Base-by-base conservation (phyloP, 768 basidiomycete species). In the Kwoniella pini region DNA sequence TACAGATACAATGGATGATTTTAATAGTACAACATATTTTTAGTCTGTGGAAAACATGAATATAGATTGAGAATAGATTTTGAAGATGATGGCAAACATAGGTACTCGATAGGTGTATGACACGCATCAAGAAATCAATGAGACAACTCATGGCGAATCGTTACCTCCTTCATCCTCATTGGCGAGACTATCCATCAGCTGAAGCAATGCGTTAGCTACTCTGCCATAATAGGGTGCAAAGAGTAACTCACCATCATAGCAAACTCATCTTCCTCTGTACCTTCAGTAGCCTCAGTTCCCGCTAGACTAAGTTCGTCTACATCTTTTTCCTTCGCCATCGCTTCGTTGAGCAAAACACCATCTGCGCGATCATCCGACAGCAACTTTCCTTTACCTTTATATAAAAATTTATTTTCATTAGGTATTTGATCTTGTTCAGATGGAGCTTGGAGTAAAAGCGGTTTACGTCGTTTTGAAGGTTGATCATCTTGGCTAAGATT, bases 341-440 rank as follows among this genome's bases (percentile, higher is more conserved):
- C 31, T 17, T 24, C 33, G 21, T 1, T 36, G 31, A 28, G 12
- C 36, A 6, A n/a, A 17, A n/a, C 12, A 5, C 6, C 40, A 42
- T 11, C 28, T 36, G n/a, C 17, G n/a, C 22, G 13, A 10, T 15
- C 40, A 30, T 11, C 26, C 43, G 38, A 12, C 68, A 24, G 64
- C 73, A 21, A 60, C 65, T n/a, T 61, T 86, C 64, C 86, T 86
- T 81, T 89, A 88, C 52, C 48, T 21, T 58, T 58, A 45, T 57
- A 64, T 26, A 51, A 22, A 48, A 71, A 68, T 21, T 46, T 46
- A 48, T 67, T 68, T 43, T 52, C 60, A 17, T 52, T 57, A 13
- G 68, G 65, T 13, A 68, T 58, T 42, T 66, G 61, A 21, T 55
- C 63, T 1, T 31, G 56, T 24, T 24, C 50, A 3, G 33, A 6